Evolutionary conservation across 176 grass and related monocot genomes (phyloP), one percentile per base, ranked within the genome.

Genomic region (Oryza brachyantha): DNA sequence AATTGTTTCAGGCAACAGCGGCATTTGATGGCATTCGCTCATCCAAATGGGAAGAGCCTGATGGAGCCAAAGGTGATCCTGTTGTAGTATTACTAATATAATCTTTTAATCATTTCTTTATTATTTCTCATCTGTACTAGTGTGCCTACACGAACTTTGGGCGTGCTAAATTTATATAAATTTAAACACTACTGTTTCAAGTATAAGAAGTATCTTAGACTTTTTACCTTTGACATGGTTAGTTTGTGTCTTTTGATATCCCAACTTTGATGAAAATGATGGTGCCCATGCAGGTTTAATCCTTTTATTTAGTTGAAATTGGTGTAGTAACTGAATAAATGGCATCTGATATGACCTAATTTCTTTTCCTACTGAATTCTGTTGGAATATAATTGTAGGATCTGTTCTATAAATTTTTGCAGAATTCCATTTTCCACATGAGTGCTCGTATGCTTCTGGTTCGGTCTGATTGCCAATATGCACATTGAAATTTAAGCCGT

Each of bases 11-110:
- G 95, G 92, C 89, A 74, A 91, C 87, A 63, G 80, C 83, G 54
- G 90, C 92, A 70, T 98, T 98, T 90, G 94, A 97, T 26, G 94
- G 94, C 34, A 85, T 88, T 76, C 50, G 26, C 66, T 85, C 79
- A 10, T 88, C 85, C 57, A 97, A 97, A 94, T 97, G 91, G 94
- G 94, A 97, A 83, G 94, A 91, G 61, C 94, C 91, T 84, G 91
- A 97, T 88, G 94, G 94, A 90, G 87, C 89, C 43, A 97, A 92
- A 88, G 91, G 94, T 97, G 90, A 71, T 73, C 42, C 37, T 9
- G 22, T 86, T 72, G 13, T 42, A 77, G 7, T 22, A 42, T 27
- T 37, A 32, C 34, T 21, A 61, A 25, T 72, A 31, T 28, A 58
- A 59, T 48, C n/a, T 68, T 68, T 52, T 69, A 41, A 39, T 62